These are phyloP conservation scores for Diplodia corticola DNA, from an alignment of 2,329 filamentous ascomycete genomes.

Conservation along the genomic window DNA sequence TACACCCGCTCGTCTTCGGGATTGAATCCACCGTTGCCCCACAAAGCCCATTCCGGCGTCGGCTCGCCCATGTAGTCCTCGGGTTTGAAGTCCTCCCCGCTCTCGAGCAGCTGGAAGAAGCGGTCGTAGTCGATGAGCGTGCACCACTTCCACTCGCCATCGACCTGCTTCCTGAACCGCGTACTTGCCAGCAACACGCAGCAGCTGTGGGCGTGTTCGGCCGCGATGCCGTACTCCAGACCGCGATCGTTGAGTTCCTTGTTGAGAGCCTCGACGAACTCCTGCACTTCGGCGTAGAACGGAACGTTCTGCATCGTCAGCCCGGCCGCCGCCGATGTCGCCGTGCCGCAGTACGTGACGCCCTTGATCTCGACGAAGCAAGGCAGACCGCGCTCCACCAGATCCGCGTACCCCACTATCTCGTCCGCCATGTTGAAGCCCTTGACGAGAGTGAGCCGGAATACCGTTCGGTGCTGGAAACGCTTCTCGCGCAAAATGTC, in stretches of 20 bases:
- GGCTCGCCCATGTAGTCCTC: slow-evolving; percentile 86
- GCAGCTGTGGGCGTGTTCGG: slow-evolving; percentile 93
- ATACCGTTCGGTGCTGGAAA: slow-evolving; percentile 86
- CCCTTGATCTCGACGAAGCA: slow-evolving; percentile 96
- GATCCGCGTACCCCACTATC: slow-evolving; percentile 82
- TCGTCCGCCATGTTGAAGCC: slow-evolving; percentile 98
- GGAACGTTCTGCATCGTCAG: slow-evolving; percentile 97
- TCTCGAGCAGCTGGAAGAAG: slow-evolving; percentile 83
- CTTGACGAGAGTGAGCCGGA: slow-evolving; percentile 92
- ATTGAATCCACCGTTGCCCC: slow-evolving; percentile 94
- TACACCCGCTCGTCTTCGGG: slow-evolving; percentile 85
- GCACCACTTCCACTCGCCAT: slow-evolving; percentile 88
- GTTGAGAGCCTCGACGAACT: slow-evolving; percentile 77
- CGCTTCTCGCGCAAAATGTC: slow-evolving; percentile 84
- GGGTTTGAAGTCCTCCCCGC: slow-evolving; percentile 72
- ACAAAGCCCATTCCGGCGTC: slow-evolving; percentile 91
- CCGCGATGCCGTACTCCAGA: slow-evolving; percentile 84
- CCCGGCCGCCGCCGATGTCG: slow-evolving; percentile 78
- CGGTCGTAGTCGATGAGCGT: slow-evolving; percentile 86
- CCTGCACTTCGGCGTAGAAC: slow-evolving; percentile 86
- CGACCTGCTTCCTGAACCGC: slow-evolving; percentile 63
- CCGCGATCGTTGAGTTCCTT: slow-evolving; percentile 67
- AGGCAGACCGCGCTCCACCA: slow-evolving; percentile 82
- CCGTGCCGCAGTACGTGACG: slow-evolving; percentile 94
- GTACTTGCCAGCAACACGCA: slow-evolving; percentile 84